Conservation (phyloP, 768 basidiomycete genomes). For the Coprinopsis cinerea region DNA sequence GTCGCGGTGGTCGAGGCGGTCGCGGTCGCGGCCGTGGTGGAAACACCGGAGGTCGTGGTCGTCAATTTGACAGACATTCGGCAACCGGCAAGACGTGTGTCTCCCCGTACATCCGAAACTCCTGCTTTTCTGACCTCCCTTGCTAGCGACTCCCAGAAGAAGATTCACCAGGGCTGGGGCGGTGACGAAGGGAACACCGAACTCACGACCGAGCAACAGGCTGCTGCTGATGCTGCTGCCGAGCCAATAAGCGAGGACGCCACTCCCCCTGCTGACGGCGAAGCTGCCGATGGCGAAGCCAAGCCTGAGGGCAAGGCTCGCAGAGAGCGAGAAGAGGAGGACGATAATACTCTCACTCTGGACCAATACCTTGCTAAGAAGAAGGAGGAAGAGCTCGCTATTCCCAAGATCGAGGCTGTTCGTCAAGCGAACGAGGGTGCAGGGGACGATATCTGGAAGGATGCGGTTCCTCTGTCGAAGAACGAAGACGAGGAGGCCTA, state of each 20-base stretch:
- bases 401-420: slow-evolving; percentile 75
- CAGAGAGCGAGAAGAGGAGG: slow-evolving; percentile 72
- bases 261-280: slow-evolving; percentile 20
- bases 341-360: slow-evolving; percentile 90
- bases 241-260: slow-evolving; percentile 40
- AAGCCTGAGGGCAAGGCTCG: slow-evolving; percentile 33
- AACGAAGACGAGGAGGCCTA: slow-evolving; percentile 71
- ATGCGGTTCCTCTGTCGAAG: slow-evolving; percentile 59
- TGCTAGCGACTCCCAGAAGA: slow-evolving; percentile 90
- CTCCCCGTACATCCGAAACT: slow-evolving; percentile 10
- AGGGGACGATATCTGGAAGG: slow-evolving; percentile 65
- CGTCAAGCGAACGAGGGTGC: slow-evolving; percentile 80
- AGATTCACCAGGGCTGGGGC: slow-evolving; percentile 92
- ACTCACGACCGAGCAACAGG: slow-evolving; percentile 74
- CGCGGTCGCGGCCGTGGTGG: slow-evolving; percentile 46
- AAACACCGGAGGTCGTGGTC: slow-evolving; percentile 54
- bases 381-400: slow-evolving; percentile 51
- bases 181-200: slow-evolving; percentile 84
- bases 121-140: slow-evolving; percentile 10
- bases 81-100: slow-evolving; percentile 78
- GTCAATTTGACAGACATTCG: slow-evolving; percentile 82
- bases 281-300: slow-evolving; percentile 30
- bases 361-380: slow-evolving; percentile 89
- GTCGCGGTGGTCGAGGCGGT: slow-evolving; percentile 46
- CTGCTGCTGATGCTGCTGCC: slow-evolving; percentile 51